Evolutionary conservation across 1,284 basidiomycete genomes (phyloP).

Genomic region (Laetiporus sulphureus): DNA sequence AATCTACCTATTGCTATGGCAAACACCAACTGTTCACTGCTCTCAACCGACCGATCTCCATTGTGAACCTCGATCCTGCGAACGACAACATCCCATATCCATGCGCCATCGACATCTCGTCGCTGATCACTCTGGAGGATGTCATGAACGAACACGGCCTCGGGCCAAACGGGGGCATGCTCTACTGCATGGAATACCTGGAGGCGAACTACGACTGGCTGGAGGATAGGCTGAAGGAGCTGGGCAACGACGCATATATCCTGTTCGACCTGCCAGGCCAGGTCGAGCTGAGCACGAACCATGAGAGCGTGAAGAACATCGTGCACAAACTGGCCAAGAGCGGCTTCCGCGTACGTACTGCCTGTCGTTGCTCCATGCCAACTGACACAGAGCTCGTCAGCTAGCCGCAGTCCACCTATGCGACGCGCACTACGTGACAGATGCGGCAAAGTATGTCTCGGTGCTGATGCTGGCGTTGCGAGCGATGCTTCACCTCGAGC

Average conservation of each 20-base stretch:
- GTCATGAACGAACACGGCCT: slow-evolving; percentile 84
- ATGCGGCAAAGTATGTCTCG: slow-evolving; percentile 92
- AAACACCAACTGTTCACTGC: slow-evolving; percentile 91
- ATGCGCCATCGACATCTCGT: slow-evolving; percentile 81
- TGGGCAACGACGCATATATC: slow-evolving; percentile 76
- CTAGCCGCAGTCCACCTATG: slow-evolving; percentile 92
- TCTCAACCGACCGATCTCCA: slow-evolving; percentile 76
- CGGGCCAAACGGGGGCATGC: slow-evolving; percentile 95
- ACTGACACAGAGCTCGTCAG: slow-evolving; percentile 38
- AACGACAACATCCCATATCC: slow-evolving; percentile 89
- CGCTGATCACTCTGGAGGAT: slow-evolving; percentile 83
- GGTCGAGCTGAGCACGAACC: slow-evolving; percentile 96
- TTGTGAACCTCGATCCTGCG: slow-evolving; percentile 96
- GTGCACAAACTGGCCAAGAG: slow-evolving; percentile 67
- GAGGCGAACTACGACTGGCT: slow-evolving; percentile 97
- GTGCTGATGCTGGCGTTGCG: slow-evolving; percentile 88
- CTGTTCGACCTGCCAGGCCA: slow-evolving; percentile 97
- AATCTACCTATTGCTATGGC: slow-evolving; percentile 92
- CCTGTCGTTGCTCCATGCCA: slow-evolving; percentile 7
- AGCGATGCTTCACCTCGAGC: slow-evolving; percentile 96
- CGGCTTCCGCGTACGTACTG: slow-evolving; percentile 74
- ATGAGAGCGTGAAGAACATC: slow-evolving; percentile 81
- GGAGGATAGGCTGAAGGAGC: slow-evolving; percentile 60
- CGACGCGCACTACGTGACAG: slow-evolving; percentile 96
- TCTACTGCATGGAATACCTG: slow-evolving; percentile 97